These are phyloP conservation scores for Neonectria neomacrospora DNA, from an alignment of 2,329 filamentous ascomycete genomes.

Conservation along the genomic window DNA sequence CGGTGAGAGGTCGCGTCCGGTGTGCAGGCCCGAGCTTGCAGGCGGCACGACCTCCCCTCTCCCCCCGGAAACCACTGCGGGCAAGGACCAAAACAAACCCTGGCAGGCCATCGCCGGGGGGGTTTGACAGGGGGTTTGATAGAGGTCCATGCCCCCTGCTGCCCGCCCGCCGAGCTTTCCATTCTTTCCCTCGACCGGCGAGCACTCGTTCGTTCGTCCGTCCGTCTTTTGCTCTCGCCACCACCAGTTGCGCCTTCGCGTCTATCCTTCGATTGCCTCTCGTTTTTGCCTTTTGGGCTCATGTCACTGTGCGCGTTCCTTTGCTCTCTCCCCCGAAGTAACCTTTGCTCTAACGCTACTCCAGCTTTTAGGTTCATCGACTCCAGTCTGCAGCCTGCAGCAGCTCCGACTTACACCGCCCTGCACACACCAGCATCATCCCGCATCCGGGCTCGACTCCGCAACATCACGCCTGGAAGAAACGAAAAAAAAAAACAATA, in stretches of 20 bases:
- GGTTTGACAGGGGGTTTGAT: slow-evolving; percentile 4
- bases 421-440: slow-evolving; percentile 43
- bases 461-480: slow-evolving; percentile 18
- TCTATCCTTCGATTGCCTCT: background rate
- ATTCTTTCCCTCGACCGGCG: slow-evolving; percentile 6
- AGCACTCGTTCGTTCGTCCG: slow-evolving; percentile 1
- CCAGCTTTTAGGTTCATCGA: slow-evolving; percentile 27
- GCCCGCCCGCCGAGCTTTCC: background rate
- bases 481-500: slow-evolving; percentile 8
- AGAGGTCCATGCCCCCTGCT: slow-evolving; percentile 7
- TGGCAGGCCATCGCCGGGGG: slow-evolving; percentile 7
- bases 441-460: slow-evolving; percentile 27
- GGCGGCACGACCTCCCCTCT: slow-evolving; percentile 5
- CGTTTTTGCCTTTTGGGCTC: background rate
- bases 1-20: background rate
- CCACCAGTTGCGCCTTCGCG: background rate
- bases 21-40: slow-evolving; percentile 30
- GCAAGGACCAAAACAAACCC: slow-evolving; percentile 38
- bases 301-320: slow-evolving; percentile 14
- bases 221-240: slow-evolving; percentile 2
- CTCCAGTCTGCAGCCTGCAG: slow-evolving; percentile 33
- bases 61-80: slow-evolving; percentile 36
- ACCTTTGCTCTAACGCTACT: slow-evolving; percentile 17
- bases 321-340: slow-evolving; percentile 8
- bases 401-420: slow-evolving; percentile 45